These are phyloP conservation scores for Trebouxia sp. DNA, from an alignment of 139 green algal species.

Conservation along the genomic window DNA sequence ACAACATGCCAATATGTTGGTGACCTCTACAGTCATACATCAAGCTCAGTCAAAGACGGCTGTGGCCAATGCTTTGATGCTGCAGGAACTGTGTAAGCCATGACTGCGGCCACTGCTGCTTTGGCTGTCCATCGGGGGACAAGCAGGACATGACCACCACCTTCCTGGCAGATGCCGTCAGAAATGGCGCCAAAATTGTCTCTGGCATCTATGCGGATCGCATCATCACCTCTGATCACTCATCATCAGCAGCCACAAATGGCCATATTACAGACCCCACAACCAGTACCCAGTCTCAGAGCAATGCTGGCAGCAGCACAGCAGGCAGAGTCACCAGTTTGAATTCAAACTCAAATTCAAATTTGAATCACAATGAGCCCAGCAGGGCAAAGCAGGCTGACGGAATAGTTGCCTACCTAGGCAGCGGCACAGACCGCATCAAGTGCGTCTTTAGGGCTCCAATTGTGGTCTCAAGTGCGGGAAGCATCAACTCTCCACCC, in stretches of 20 bases:
- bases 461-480: constrained; percentile 33
- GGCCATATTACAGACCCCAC: not conserved
- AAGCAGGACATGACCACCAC: constrained; percentile 63
- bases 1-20: no score
- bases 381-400: not conserved
- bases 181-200: constrained; percentile 52
- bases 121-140: constrained; percentile 57
- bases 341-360: not conserved
- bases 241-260: not conserved
- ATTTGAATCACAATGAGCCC: not conserved
- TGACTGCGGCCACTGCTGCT: constrained; percentile 41
- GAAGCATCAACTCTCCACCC: constrained; percentile 60
- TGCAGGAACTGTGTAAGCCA: constrained; percentile 26
- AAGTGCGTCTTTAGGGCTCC: constrained; percentile 16
- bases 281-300: no score
- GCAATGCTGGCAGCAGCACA: not conserved
- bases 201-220: constrained; percentile 37
- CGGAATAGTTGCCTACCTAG: constrained; percentile 40
- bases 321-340: no score
- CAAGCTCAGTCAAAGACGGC: no score
- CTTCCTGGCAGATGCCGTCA: constrained; percentile 64
- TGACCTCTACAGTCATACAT: not conserved
- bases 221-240: not conserved
- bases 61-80: no score
- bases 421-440: constrained; percentile 33